Conservation (phyloP, 2,329 filamentous ascomycete species). For the Lecanicillium sp. region DNA sequence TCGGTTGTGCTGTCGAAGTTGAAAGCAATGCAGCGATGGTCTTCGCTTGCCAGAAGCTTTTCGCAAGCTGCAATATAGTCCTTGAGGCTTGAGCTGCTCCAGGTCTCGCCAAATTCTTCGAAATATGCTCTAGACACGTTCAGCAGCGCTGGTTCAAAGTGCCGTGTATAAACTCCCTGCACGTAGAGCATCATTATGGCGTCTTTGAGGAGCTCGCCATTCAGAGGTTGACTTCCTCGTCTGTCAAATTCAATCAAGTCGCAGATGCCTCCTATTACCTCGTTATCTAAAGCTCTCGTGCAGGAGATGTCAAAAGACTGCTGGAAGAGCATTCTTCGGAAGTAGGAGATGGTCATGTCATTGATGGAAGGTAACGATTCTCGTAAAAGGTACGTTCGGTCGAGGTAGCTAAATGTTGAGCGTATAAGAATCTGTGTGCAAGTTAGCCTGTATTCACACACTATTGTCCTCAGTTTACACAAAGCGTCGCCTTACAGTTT, state of each 20-base stretch:
- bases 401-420: slow-evolving; percentile 88
- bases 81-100: slow-evolving; percentile 56
- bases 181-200: slow-evolving; percentile 77
- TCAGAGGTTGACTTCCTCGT: slow-evolving; percentile 44
- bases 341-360: slow-evolving; percentile 70
- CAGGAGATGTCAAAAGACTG: slow-evolving; percentile 10
- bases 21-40: slow-evolving; percentile 68
- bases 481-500: slow-evolving; percentile 50
- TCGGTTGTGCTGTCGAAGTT: slow-evolving; percentile 79
- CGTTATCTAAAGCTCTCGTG: slow-evolving; percentile 19
- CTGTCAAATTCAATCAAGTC: slow-evolving; percentile 69
- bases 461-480: slow-evolving; percentile 7
- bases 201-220: slow-evolving; percentile 59
- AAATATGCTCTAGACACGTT: slow-evolving; percentile 61
- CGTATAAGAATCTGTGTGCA: slow-evolving; percentile 58
- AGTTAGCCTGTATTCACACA: slow-evolving; percentile 7
- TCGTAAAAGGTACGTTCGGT: slow-evolving; percentile 78
- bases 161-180: slow-evolving; percentile 69
- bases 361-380: slow-evolving; percentile 64
- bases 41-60: slow-evolving; percentile 62
- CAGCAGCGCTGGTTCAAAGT: slow-evolving; percentile 73
- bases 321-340: slow-evolving; percentile 52
- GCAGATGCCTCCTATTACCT: slow-evolving; percentile 51
- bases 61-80: slow-evolving; percentile 68
- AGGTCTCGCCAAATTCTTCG: slow-evolving; percentile 57